Conservation (phyloP, 352 stramenopile genomes). For the Phytophthora rubi region DNA sequence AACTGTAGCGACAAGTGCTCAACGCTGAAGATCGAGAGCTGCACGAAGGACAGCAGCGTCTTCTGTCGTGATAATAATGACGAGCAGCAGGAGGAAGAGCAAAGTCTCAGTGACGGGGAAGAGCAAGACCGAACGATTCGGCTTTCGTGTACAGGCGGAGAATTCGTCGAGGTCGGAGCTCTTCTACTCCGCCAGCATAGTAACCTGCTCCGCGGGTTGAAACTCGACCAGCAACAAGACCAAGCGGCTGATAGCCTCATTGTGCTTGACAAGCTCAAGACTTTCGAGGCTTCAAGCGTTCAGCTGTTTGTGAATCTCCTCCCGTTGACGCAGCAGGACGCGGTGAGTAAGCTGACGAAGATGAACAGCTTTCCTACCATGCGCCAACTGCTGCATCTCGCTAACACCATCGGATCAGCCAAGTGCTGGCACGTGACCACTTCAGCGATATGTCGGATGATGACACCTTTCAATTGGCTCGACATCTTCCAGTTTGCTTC, state of each 20-base stretch:
- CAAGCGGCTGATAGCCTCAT: conserved; percentile 2
- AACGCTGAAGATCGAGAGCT: conserved; percentile 46
- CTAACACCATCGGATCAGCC: conserved; percentile 20
- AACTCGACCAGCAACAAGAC: background rate
- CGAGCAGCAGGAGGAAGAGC: conserved; percentile 5
- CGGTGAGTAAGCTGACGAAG: conserved; percentile 12
- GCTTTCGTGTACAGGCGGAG: conserved; percentile 26
- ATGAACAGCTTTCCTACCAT: conserved; percentile 18
- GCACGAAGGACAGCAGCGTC: conserved; percentile 1
- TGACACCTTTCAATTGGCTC: conserved; percentile 40
- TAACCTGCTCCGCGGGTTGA: conserved; percentile 26
- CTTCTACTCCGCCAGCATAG: conserved; percentile 22
- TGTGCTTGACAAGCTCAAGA: conserved; percentile 1
- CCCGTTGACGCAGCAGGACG: conserved; percentile 23
- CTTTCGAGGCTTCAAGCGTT: conserved; percentile 13
- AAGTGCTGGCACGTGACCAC: conserved; percentile 51
- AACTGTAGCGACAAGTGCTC: conserved; percentile 45
- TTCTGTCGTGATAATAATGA: conserved; percentile 9
- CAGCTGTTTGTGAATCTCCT: conserved; percentile 24
- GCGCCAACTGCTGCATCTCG: conserved; percentile 34
- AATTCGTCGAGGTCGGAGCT: conserved; percentile 14
- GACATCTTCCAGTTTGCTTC: conserved; percentile 36
- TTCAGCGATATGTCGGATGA: conserved; percentile 33
- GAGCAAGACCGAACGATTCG: conserved; percentile 16
- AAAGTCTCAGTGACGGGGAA: background rate